phyloP scores from a whole-genome alignment of 306 rosid species.

The Trifolium dubium region DNA sequence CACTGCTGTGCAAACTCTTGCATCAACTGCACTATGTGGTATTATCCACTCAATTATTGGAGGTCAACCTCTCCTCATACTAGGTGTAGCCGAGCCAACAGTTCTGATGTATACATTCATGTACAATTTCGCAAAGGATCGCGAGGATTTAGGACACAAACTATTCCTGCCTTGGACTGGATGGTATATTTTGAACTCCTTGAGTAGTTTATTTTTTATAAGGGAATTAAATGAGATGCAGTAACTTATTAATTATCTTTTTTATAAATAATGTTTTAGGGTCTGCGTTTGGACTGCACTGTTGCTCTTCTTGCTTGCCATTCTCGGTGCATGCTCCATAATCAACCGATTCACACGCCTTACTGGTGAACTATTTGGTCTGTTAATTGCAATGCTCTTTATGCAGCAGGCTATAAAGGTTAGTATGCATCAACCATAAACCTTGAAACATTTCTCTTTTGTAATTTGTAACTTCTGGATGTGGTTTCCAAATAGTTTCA shows the following conservation, averaged over 20 bases:
- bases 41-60: conserved; percentile 85
- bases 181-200: conserved; percentile 65
- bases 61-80: conserved; percentile 95
- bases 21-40: conserved; percentile 93
- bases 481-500: conserved; percentile 13
- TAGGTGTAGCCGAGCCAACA: conserved; percentile 97
- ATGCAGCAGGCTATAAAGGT: conserved; percentile 98
- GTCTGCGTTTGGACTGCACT: conserved; percentile 93
- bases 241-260: conserved; percentile 21
- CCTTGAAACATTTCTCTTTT: conserved; percentile 5
- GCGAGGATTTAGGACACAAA: conserved; percentile 85
- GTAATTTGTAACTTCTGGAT: conserved; percentile 18
- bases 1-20: conserved; percentile 97
- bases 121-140: conserved; percentile 86
- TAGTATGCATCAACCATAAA: conserved; percentile 41
- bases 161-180: conserved; percentile 92
- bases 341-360: conserved; percentile 93
- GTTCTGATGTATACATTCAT: conserved; percentile 94
- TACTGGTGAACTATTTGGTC: conserved; percentile 96
- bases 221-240: conserved; percentile 16
- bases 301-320: conserved; percentile 83
- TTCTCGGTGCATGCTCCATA: conserved; percentile 91
- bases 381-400: conserved; percentile 91
- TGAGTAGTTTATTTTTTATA: not conserved
- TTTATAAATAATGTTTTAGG: conserved; percentile 52